A percentile compares a stretch with the other conserved stretches of the same genome.
phyloP scores from a whole-genome alignment of 2,329 filamentous ascomycete genomes.

The Lecanicillium sp. region DNA sequence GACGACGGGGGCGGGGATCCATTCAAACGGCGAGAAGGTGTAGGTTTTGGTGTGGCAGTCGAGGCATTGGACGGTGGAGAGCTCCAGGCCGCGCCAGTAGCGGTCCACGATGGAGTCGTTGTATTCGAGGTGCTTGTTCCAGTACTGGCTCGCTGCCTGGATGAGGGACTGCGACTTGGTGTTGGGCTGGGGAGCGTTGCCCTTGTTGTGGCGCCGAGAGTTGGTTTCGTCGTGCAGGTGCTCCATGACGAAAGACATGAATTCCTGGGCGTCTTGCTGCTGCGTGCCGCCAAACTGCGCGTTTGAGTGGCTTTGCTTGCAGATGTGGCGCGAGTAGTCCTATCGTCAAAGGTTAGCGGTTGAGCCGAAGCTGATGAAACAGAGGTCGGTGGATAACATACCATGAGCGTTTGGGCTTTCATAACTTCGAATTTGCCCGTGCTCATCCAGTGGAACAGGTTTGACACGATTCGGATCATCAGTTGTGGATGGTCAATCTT shows the following conservation, averaged over 20 bases:
- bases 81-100: slow-evolving; percentile 72
- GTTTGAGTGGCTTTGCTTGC: slow-evolving; percentile 19
- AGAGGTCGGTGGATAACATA: slow-evolving; percentile 19
- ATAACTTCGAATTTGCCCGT: slow-evolving; percentile 42
- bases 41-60: slow-evolving; percentile 42
- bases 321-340: slow-evolving; percentile 44
- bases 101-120: slow-evolving; percentile 72
- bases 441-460: slow-evolving; percentile 50
- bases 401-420: slow-evolving; percentile 49
- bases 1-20: slow-evolving; percentile 40
- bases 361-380: no score
- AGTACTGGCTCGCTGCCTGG: slow-evolving; percentile 64
- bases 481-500: slow-evolving; percentile 46
- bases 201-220: slow-evolving; percentile 34
- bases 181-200: slow-evolving; percentile 21
- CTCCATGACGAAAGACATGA: slow-evolving; percentile 74
- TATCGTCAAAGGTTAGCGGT: no score
- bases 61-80: slow-evolving; percentile 63
- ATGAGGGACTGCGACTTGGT: slow-evolving; percentile 26
- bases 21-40: slow-evolving; percentile 41
- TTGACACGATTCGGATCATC: slow-evolving; percentile 52
- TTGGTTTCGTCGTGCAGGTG: slow-evolving; percentile 85
- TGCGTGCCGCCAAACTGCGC: slow-evolving; percentile 59
- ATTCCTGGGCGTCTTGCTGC: slow-evolving; percentile 91
- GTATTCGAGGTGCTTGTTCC: slow-evolving; percentile 60